These are phyloP conservation scores for Candida rishiriensis DNA, from an alignment of 805 yeast species.

Conservation along the genomic window DNA sequence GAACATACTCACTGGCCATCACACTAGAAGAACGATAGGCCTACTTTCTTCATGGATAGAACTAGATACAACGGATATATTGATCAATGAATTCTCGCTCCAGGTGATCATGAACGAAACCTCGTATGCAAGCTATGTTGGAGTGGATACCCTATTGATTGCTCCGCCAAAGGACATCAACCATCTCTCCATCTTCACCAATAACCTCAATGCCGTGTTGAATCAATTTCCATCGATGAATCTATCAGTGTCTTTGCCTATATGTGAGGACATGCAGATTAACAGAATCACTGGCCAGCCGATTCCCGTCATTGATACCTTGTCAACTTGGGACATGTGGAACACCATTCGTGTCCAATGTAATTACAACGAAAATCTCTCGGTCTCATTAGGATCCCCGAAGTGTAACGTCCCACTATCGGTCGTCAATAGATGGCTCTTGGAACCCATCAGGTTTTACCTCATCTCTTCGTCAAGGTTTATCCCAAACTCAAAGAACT, in stretches of 20 bases:
- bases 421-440: constrained; percentile 57
- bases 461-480: constrained; percentile 54
- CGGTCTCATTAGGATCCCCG: constrained; percentile 76
- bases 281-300: constrained; percentile 21
- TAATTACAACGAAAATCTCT: constrained; percentile 48
- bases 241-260: constrained; percentile 44
- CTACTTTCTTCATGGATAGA: constrained; percentile 68
- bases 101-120: constrained; percentile 59
- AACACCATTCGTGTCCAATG: constrained; percentile 55
- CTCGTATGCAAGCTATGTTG: constrained; percentile 54
- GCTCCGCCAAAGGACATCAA: constrained; percentile 62
- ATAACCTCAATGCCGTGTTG: constrained; percentile 28
- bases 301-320: constrained; percentile 33
- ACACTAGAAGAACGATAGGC: constrained; percentile 44
- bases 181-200: constrained; percentile 48
- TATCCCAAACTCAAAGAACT: constrained; percentile 53
- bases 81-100: constrained; percentile 47
- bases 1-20: constrained; percentile 38
- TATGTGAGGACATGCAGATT: constrained; percentile 38
- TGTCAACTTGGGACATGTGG: constrained; percentile 76
- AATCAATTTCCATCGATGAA: constrained; percentile 29
- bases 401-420: constrained; percentile 46
- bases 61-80: constrained; percentile 47
- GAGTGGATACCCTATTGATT: constrained; percentile 48
- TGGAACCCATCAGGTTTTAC: constrained; percentile 61